Evolutionary conservation across 1,284 basidiomycete species (phyloP), one percentile per base, ranked within the genome.

Genomic region (Malassezia cuniculi): DNA sequence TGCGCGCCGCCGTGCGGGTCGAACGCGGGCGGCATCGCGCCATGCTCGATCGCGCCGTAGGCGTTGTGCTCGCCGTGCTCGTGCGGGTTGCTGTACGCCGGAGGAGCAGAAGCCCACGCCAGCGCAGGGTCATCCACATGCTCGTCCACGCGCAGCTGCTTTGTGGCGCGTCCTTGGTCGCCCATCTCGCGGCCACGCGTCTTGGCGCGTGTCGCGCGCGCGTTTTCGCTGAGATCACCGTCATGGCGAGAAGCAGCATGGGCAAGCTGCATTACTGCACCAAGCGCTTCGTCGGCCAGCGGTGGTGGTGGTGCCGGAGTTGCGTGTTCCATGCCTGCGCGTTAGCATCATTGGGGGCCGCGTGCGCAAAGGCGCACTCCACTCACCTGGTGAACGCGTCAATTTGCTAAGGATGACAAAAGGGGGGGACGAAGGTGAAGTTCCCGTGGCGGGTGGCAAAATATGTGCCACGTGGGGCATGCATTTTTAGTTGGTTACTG

Each of bases 361-460:
- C 6, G 14, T 21, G 7, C 5, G 27, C 27, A 5, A 5, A 14
- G 8, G n/a, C 27, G 11, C 11, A 2, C 27, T 28, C 15, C 16
- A 36, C 35, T 15, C 15, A 36, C 35, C 35, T 37, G 20, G 6
- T 11, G 10, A 27, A 37, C 36, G 17, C 28, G 27, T 30, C 31
- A 30, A 45, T 45, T 45, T 45, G 42, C 42, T 45, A 45, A 45
- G 42, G 42, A 45, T 45, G 42, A 45, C 42, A 45, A 45, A 45
- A 45, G 36, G 37, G 16, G n/a, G n/a, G n/a, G n/a, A n/a, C n/a
- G n/a, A n/a, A n/a, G n/a, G n/a, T n/a, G n/a, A n/a, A n/a, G n/a
- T n/a, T n/a, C n/a, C n/a, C n/a, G n/a, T n/a, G n/a, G n/a, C n/a
- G n/a, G n/a, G n/a, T n/a, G n/a, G n/a, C n/a, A n/a, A n/a, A n/a